Percentiles rank a stretch among this genome's conserved stretches.
These are phyloP conservation scores for Pseudogymnoascus sp. DNA, from an alignment of 2,329 filamentous ascomycete genomes.

Conservation along the genomic window DNA sequence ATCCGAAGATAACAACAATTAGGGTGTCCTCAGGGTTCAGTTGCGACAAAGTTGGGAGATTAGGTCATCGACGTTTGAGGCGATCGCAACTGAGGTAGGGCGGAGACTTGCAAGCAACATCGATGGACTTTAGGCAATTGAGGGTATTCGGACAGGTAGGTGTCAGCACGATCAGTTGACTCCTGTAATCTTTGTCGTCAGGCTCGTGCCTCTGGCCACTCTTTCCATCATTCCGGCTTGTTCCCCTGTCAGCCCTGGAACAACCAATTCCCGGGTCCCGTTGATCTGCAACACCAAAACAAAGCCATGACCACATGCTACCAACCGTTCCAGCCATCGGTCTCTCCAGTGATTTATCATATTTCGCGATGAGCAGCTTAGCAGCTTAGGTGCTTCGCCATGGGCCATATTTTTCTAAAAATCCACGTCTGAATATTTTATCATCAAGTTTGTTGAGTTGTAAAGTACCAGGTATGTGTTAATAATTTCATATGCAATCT, in stretches of 20 bases:
- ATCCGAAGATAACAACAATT: background rate
- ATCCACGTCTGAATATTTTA: background rate
- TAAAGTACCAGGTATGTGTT: background rate
- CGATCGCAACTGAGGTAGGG: background rate
- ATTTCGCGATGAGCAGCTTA: background rate
- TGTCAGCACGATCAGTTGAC: slow-evolving; percentile 5
- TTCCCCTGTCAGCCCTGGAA: slow-evolving; percentile 6
- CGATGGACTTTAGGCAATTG: background rate
- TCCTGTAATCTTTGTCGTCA: background rate
- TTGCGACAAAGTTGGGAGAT: slow-evolving; percentile 3
- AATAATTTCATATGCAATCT: background rate
- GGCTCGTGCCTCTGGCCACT: slow-evolving; percentile 6
- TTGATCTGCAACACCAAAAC: slow-evolving; percentile 3
- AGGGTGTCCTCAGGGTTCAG: background rate
- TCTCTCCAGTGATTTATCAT: slow-evolving; percentile 1
- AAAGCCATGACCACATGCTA: background rate
- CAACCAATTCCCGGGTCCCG: background rate
- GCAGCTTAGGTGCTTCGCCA: background rate
- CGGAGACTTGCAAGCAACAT: background rate
- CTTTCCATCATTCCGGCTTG: slow-evolving; percentile 6
- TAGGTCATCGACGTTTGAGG: background rate
- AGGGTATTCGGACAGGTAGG: background rate
- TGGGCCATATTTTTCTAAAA: background rate
- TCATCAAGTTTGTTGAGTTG: background rate
- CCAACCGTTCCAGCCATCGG: background rate